Conservation (phyloP, 257 asterid species). For the Solanum sitiens region DNA sequence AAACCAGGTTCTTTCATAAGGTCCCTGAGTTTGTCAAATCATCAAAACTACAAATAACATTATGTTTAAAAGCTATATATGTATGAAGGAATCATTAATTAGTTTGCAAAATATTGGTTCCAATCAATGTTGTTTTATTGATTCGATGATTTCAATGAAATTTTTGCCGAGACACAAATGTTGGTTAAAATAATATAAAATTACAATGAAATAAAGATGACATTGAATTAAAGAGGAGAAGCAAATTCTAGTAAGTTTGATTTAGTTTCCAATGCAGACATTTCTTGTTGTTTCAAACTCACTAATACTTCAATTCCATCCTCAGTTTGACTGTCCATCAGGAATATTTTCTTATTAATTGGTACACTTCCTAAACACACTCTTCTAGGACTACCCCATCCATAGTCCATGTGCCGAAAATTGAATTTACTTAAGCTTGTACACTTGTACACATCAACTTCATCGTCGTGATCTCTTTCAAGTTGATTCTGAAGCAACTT, state of each 20-base stretch:
- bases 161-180: too few species aligned
- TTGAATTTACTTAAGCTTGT: background rate
- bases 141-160: too few species aligned
- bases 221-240: background rate
- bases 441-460: background rate
- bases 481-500: background rate
- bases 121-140: too few species aligned
- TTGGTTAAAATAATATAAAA: background rate
- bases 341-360: background rate
- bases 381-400: constrained; percentile 1
- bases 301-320: background rate
- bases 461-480: background rate
- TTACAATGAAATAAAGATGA: background rate
- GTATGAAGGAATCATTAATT: background rate
- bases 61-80: background rate
- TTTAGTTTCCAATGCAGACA: background rate
- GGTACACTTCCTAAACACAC: background rate
- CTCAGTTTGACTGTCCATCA: background rate
- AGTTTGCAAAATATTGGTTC: too few species aligned
- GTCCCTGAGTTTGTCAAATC: too few species aligned
- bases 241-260: constrained; percentile 1
- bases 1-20: too few species aligned
- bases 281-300: background rate
- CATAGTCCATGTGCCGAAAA: background rate
- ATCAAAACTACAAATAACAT: background rate